A percentile compares a stretch with the other conserved stretches of the same genome.
Conservation (phyloP, 2,329 filamentous ascomycete species). For the Leptographium flavum region DNA sequence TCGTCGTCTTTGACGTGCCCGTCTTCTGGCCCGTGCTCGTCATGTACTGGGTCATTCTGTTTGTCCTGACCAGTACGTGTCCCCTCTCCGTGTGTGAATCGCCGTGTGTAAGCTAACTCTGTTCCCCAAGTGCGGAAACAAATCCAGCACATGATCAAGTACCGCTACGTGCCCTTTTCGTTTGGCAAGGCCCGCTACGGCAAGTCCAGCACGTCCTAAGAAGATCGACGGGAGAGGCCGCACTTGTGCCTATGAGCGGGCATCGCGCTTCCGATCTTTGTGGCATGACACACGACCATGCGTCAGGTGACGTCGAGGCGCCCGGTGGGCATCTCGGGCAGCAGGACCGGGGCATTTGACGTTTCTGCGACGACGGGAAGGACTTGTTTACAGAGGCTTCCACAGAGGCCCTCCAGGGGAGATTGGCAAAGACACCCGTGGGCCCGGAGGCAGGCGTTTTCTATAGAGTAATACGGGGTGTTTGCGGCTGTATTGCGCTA, state of each 20-base stretch:
- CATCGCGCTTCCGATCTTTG: no score
- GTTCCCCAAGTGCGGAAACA: conserved; percentile 95
- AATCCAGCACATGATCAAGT: conserved; percentile 99
- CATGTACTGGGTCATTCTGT: conserved; percentile 97
- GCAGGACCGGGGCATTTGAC: no score
- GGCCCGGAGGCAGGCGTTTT: neutral
- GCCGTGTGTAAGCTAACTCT: neutral
- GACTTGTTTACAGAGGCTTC: no score
- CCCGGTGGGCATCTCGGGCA: no score
- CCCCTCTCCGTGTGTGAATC: neutral
- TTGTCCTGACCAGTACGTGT: conserved; percentile 79
- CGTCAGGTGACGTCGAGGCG: no score
- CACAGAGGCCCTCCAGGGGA: no score
- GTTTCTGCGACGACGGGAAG: no score
- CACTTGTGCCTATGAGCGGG: neutral
- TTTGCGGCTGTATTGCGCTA: neutral
- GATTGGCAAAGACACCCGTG: neutral
- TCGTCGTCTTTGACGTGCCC: conserved; percentile 85
- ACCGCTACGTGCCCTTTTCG: conserved; percentile 90
- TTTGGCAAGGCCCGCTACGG: conserved; percentile 76
- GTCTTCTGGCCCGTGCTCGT: conserved; percentile 99
- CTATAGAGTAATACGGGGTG: conserved; percentile 2
- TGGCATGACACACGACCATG: no score
- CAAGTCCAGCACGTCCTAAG: conserved; percentile 35
- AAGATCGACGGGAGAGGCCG: neutral